Percentiles rank a stretch among this genome's conserved stretches.
These are phyloP conservation scores for Dacryopinax spathularia DNA, from an alignment of 768 basidiomycete genomes.

Conservation along the genomic window DNA sequence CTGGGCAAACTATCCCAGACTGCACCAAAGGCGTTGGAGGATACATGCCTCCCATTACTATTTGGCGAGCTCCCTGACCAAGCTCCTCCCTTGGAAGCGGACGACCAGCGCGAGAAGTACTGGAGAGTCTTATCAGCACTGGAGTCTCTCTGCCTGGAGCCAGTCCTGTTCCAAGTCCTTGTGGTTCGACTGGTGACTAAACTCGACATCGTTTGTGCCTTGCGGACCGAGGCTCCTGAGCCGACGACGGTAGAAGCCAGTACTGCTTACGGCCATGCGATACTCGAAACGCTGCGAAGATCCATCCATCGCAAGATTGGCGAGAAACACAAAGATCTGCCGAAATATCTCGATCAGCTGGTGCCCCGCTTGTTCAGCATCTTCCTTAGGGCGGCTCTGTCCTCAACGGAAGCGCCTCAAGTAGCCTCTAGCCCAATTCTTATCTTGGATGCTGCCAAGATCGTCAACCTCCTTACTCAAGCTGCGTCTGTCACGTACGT, in stretches of 20 bases:
- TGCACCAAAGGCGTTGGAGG: constrained; percentile 51
- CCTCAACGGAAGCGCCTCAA: constrained; percentile 14
- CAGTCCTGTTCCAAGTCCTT: constrained; percentile 70
- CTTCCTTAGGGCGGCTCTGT: constrained; percentile 32
- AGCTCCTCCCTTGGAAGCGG: constrained; percentile 42
- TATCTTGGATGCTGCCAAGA: constrained; percentile 45
- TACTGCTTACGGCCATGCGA: constrained; percentile 76
- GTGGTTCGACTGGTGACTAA: constrained; percentile 64
- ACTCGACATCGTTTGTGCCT: constrained; percentile 35
- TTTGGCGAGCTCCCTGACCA: constrained; percentile 59
- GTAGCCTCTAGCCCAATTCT: constrained; percentile 38
- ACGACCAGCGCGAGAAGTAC: constrained; percentile 42
- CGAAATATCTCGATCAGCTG: constrained; percentile 65
- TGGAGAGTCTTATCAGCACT: constrained; percentile 58
- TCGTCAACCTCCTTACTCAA: constrained; percentile 55
- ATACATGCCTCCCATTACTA: constrained; percentile 65
- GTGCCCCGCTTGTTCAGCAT: constrained; percentile 59
- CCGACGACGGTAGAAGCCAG: constrained; percentile 33
- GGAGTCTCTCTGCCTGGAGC: constrained; percentile 53
- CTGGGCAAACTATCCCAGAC: constrained; percentile 45
- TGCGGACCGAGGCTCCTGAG: constrained; percentile 21
- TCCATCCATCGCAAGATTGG: constrained; percentile 42
- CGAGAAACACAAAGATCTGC: constrained; percentile 51
- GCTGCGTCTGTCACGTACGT: constrained; percentile 53
- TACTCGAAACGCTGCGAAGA: constrained; percentile 54